These are phyloP conservation scores for Beauveria medogensis DNA, from an alignment of 2,329 filamentous ascomycete genomes.

Conservation along the genomic window DNA sequence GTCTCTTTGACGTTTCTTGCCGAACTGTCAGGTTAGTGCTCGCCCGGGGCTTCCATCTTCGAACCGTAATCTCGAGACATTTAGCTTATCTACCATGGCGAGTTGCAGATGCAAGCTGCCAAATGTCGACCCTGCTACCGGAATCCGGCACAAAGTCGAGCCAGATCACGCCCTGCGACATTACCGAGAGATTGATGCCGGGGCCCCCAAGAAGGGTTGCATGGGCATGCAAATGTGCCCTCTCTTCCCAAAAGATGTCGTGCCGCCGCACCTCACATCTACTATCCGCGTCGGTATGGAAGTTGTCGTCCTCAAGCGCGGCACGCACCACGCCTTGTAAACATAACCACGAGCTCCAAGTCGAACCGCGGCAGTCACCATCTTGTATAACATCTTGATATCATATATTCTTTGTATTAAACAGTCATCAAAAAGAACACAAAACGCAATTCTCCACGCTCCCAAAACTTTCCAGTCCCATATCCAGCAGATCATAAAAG, in stretches of 20 bases:
- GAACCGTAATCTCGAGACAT: not conserved
- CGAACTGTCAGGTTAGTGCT: slow-evolving; percentile 51
- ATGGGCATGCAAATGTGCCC: slow-evolving; percentile 61
- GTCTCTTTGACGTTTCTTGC: slow-evolving; percentile 48
- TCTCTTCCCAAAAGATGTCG: slow-evolving; percentile 30
- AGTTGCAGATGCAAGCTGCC: slow-evolving; percentile 54
- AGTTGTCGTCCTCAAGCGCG: slow-evolving; percentile 39
- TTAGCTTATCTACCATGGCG: slow-evolving; percentile 5
- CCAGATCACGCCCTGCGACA: slow-evolving; percentile 51
- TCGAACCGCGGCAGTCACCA: not conserved
- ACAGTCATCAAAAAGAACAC: not conserved
- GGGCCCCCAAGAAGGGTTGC: slow-evolving; percentile 47
- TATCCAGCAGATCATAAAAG: slow-evolving; percentile 6
- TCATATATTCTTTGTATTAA: not conserved
- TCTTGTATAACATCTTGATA: not conserved
- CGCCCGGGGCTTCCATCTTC: not conserved
- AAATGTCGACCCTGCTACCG: slow-evolving; percentile 58
- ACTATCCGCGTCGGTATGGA: slow-evolving; percentile 41
- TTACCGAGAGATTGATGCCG: slow-evolving; percentile 52
- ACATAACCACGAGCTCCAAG: not conserved
- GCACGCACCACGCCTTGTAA: slow-evolving; percentile 15
- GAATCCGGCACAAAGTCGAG: slow-evolving; percentile 44
- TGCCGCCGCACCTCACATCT: not conserved
- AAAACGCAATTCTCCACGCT: slow-evolving; percentile 7
- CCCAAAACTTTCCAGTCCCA: slow-evolving; percentile 5